Percentiles rank a stretch among this genome's conserved stretches.
Conservation (phyloP, 192 early-diverging fungal species). For the Rhizophagus prolifer region DNA sequence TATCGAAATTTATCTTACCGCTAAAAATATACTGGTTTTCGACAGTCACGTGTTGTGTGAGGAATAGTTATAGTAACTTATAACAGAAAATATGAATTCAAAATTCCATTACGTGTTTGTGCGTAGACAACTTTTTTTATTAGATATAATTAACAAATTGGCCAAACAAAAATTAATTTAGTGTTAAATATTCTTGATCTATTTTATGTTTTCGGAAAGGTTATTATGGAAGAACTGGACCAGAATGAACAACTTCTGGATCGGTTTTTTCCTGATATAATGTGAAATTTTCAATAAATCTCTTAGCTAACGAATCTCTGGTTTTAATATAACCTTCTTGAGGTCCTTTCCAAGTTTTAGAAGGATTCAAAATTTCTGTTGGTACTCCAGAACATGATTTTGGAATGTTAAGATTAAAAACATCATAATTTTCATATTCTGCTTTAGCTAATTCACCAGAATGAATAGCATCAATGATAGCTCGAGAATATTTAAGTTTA, state of each 20-base stretch:
- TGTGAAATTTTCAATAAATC: slow-evolving; percentile 91
- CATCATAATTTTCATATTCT: slow-evolving; percentile 81
- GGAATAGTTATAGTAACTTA: too few species aligned
- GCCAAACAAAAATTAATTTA: too few species aligned
- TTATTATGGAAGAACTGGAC: slow-evolving; percentile 38
- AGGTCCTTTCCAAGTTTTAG: slow-evolving; percentile 82
- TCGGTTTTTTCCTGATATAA: slow-evolving; percentile 72
- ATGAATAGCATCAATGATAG: slow-evolving; percentile 98
- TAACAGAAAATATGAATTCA: too few species aligned
- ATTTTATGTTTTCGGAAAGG: too few species aligned
- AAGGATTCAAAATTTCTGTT: slow-evolving; percentile 81
- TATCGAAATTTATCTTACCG: too few species aligned
- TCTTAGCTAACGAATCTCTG: slow-evolving; percentile 71
- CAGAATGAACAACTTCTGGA: slow-evolving; percentile 71
- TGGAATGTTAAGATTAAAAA: slow-evolving; percentile 89
- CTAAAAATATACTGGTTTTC: too few species aligned
- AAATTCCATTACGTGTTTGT: too few species aligned
- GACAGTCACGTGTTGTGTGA: too few species aligned
- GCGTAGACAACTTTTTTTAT: too few species aligned
- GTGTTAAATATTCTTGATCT: too few species aligned
- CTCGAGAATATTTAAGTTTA: slow-evolving; percentile 94
- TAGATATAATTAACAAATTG: too few species aligned
- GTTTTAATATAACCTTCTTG: slow-evolving; percentile 62
- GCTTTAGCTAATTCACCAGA: slow-evolving; percentile 83
- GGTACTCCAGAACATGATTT: slow-evolving; percentile 77